These are phyloP conservation scores for Amoeboaphelidium protococcarum DNA, from an alignment of 371 early-diverging fungal genomes.

Conservation along the genomic window DNA sequence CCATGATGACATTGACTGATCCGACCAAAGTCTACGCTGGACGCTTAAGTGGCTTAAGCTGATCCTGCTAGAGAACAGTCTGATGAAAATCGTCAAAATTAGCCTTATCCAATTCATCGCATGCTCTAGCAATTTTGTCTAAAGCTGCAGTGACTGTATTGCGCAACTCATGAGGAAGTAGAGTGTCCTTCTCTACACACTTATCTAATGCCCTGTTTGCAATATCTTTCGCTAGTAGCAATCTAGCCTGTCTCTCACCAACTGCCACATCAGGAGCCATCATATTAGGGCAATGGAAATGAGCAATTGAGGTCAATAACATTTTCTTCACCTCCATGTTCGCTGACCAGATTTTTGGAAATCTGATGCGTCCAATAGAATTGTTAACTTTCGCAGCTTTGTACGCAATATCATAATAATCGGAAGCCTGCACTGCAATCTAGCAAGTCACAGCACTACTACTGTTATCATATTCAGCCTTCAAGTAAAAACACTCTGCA, in stretches of 20 bases:
- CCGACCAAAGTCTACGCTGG: slow-evolving; percentile 13
- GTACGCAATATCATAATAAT: slow-evolving; percentile 14
- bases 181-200: slow-evolving; percentile 7
- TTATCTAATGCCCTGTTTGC: slow-evolving; percentile 2
- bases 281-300: slow-evolving; percentile 14
- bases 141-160: slow-evolving; percentile 5
- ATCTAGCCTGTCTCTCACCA: slow-evolving; percentile 15
- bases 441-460: slow-evolving; percentile 11
- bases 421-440: slow-evolving; percentile 17
- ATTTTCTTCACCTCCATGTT: slow-evolving; percentile 12
- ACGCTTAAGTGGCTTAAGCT: slow-evolving; percentile 10
- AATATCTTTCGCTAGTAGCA: slow-evolving; percentile 1
- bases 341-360: slow-evolving; percentile 13
- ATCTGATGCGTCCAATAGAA: slow-evolving; percentile 3
- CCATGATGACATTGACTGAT: background rate
- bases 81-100: slow-evolving; percentile 15
- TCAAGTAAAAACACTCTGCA: slow-evolving; percentile 19
- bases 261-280: slow-evolving; percentile 9
- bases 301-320: slow-evolving; percentile 18
- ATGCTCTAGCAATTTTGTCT: slow-evolving; percentile 1
- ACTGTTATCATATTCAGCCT: slow-evolving; percentile 14
- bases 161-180: slow-evolving; percentile 7
- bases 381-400: slow-evolving; percentile 1
- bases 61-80: slow-evolving; percentile 8
- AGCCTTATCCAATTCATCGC: slow-evolving; percentile 10